Percentiles rank a stretch among this genome's conserved stretches.
phyloP scores from a whole-genome alignment of 1,284 basidiomycete genomes.

The Cystobasidiaceae sp. region DNA sequence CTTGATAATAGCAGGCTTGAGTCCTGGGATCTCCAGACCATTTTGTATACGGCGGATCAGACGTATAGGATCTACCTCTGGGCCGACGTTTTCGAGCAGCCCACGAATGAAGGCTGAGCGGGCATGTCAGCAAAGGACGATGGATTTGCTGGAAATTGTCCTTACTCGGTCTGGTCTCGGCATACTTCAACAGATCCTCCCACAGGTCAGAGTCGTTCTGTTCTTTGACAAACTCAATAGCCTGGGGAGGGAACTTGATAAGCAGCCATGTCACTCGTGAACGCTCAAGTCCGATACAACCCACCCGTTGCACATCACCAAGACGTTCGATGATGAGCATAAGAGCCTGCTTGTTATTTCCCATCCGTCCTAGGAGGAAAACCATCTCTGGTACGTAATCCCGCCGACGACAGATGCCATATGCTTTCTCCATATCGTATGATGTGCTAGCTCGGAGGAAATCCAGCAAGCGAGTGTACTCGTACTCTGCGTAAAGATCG shows the following conservation, averaged over 20 bases:
- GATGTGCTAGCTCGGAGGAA: conserved; percentile 87
- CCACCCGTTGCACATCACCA: conserved; percentile 79
- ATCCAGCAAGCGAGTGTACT: conserved; percentile 70
- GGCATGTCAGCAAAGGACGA: not conserved
- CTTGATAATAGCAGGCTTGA: conserved; percentile 91
- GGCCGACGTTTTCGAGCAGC: conserved; percentile 88
- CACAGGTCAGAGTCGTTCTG: conserved; percentile 96
- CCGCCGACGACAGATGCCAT: conserved; percentile 71
- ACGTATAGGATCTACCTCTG: conserved; percentile 91
- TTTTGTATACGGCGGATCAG: conserved; percentile 91
- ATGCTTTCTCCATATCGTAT: conserved; percentile 91
- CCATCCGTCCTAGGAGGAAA: conserved; percentile 93
- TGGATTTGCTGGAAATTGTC: not conserved
- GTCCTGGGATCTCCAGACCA: conserved; percentile 88
- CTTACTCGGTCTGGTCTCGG: conserved; percentile 81
- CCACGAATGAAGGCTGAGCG: conserved; percentile 81
- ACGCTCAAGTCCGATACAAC: no score
- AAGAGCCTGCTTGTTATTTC: conserved; percentile 90
- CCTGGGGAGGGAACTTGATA: conserved; percentile 52
- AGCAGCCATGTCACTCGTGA: no score
- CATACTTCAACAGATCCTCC: conserved; percentile 92
- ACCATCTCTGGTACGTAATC: conserved; percentile 96
- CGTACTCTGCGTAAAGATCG: conserved; percentile 85
- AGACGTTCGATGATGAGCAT: conserved; percentile 92
- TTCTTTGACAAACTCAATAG: conserved; percentile 97